These are phyloP conservation scores for Chalaropsis thielavioides DNA, from an alignment of 2,329 filamentous ascomycete species.

Conservation along the genomic window DNA sequence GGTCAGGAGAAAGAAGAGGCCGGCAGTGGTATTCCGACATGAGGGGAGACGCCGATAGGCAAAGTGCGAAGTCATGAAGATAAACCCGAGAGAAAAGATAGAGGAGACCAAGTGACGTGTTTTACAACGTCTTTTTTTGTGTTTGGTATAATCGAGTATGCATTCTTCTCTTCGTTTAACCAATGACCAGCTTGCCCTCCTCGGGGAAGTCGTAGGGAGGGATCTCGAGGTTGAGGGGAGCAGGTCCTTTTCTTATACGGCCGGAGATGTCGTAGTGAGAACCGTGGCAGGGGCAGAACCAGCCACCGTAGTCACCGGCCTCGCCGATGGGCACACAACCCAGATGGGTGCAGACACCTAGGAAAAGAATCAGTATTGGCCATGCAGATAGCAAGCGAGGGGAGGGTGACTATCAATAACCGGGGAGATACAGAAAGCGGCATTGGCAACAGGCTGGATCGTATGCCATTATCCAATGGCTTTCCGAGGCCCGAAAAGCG, in stretches of 20 bases:
- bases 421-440: not conserved
- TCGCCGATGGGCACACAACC: slow-evolving; percentile 99
- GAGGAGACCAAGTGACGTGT: slow-evolving; percentile 12
- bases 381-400: not conserved
- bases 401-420: not conserved
- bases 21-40: slow-evolving; percentile 1
- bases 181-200: slow-evolving; percentile 78
- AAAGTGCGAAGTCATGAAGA: slow-evolving; percentile 5
- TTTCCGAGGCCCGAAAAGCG: not conserved
- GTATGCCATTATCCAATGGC: not conserved
- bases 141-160: slow-evolving; percentile 14
- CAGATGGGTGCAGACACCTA: slow-evolving; percentile 96
- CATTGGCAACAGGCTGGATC: not conserved
- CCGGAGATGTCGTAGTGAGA: slow-evolving; percentile 99
- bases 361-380: slow-evolving; percentile 1
- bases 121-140: slow-evolving; percentile 16
- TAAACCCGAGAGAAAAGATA: slow-evolving; percentile 8
- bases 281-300: slow-evolving; percentile 99
- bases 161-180: slow-evolving; percentile 43
- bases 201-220: slow-evolving; percentile 85
- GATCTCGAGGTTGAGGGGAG: slow-evolving; percentile 93
- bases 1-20: not conserved
- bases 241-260: slow-evolving; percentile 92
- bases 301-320: slow-evolving; percentile 93
- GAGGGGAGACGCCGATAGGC: not conserved